These are phyloP conservation scores for Lachancea waltii DNA, from an alignment of 805 yeast species.

Conservation along the genomic window DNA sequence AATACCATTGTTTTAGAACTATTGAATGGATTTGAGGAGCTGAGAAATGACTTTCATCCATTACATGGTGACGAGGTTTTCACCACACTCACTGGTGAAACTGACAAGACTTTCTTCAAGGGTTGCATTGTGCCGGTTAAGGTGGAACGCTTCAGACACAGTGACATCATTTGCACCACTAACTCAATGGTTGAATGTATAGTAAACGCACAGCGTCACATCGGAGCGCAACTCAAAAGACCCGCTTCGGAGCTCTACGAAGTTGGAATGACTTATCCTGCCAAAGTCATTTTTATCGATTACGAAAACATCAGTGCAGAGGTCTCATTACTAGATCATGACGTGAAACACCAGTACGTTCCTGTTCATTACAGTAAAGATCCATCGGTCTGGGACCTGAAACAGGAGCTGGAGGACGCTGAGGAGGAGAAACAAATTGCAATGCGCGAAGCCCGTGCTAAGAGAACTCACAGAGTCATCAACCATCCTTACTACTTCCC, in stretches of 20 bases:
- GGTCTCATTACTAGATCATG: slow-evolving; percentile 62
- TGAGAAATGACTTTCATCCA: slow-evolving; percentile 63
- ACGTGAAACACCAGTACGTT: slow-evolving; percentile 46
- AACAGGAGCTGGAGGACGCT: slow-evolving; percentile 62
- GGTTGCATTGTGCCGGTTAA: slow-evolving; percentile 75
- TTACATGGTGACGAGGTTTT: slow-evolving; percentile 69
- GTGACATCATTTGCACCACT: slow-evolving; percentile 38
- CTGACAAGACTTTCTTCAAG: slow-evolving; percentile 55
- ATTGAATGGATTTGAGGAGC: slow-evolving; percentile 80
- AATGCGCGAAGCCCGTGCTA: slow-evolving; percentile 58
- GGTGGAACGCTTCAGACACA: slow-evolving; percentile 44
- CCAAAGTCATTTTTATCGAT: slow-evolving; percentile 63
- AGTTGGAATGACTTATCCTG: slow-evolving; percentile 80
- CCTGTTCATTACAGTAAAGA: slow-evolving; percentile 39
- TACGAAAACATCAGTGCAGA: slow-evolving; percentile 70
- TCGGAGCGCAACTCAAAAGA: slow-evolving; percentile 40
- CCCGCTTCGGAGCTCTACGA: slow-evolving; percentile 41
- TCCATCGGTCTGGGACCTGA: slow-evolving; percentile 71
- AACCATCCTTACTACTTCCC: slow-evolving; percentile 89
- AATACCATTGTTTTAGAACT: slow-evolving; percentile 51
- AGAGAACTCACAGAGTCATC: slow-evolving; percentile 62
- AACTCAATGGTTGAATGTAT: slow-evolving; percentile 63
- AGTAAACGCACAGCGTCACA: slow-evolving; percentile 41
- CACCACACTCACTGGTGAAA: slow-evolving; percentile 85
- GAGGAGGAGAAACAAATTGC: slow-evolving; percentile 45